Conservation (phyloP, 2,329 filamentous ascomycete species). For the Trichophyton rubrum region DNA sequence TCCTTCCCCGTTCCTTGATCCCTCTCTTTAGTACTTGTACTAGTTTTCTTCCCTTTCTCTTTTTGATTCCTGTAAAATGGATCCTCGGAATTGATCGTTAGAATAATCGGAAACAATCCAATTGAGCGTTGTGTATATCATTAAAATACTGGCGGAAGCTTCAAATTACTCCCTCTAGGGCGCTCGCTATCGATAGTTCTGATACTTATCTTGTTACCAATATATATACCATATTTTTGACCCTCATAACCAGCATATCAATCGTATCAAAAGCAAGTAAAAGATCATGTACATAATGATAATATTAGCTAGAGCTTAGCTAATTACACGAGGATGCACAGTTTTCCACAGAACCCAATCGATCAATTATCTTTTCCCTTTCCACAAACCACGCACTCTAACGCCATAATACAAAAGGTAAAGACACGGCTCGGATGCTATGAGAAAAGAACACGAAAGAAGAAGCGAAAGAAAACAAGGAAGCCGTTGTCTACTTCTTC, state of each 20-base stretch:
- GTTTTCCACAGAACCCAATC: not conserved
- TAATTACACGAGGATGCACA: not conserved
- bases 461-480: not conserved
- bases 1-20: not conserved
- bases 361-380: not conserved
- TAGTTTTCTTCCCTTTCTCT: not conserved
- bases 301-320: not conserved
- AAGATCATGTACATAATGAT: not conserved
- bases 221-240: not conserved
- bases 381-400: not conserved
- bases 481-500: constrained; percentile 24
- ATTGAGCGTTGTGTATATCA: constrained; percentile 1
- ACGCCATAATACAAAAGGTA: not conserved
- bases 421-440: no score
- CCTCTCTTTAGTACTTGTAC: not conserved
- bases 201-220: not conserved
- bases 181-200: not conserved
- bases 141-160: not conserved
- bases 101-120: not conserved
- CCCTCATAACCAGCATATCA: not conserved
- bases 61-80: not conserved
- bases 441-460: not conserved
- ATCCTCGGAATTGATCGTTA: not conserved
- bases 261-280: no score
- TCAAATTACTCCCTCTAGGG: not conserved